phyloP scores from a whole-genome alignment of 805 yeast species.

The Suhomyces faveliae region DNA sequence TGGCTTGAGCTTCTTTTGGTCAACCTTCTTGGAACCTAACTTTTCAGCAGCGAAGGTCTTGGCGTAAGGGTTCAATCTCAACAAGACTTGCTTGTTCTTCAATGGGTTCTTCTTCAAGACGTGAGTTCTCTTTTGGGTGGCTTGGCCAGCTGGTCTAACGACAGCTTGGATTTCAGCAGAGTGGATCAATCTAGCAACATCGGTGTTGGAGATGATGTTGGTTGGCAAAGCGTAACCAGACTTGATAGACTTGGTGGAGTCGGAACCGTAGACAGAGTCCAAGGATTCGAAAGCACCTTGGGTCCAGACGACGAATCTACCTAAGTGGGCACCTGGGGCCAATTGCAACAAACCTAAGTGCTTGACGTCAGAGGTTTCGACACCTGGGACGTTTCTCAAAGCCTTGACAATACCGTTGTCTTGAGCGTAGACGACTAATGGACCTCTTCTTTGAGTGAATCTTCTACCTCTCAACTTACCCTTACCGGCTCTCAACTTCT shows the following conservation, averaged over 20 bases:
- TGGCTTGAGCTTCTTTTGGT: slow-evolving; percentile 59
- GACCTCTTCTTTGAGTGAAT: slow-evolving; percentile 99
- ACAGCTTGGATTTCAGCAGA: slow-evolving; percentile 98
- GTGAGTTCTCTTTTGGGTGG: slow-evolving; percentile 96
- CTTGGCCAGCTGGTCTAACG: slow-evolving; percentile 93
- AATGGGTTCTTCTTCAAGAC: slow-evolving; percentile 86
- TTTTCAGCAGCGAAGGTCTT: slow-evolving; percentile 92
- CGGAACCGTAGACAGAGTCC: slow-evolving; percentile 97
- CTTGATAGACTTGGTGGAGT: slow-evolving; percentile 78
- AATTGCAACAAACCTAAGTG: slow-evolving; percentile 94
- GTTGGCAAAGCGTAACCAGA: slow-evolving; percentile 89
- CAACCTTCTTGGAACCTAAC: slow-evolving; percentile 80
- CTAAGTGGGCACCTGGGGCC: slow-evolving; percentile 99
- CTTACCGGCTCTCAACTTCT: slow-evolving; percentile 99
- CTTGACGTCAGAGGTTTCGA: slow-evolving; percentile 91
- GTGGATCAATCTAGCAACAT: slow-evolving; percentile 95
- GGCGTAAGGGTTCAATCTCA: slow-evolving; percentile 99
- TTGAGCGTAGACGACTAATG: slow-evolving; percentile 96
- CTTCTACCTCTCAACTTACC: slow-evolving; percentile 99
- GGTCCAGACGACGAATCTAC: slow-evolving; percentile 99
- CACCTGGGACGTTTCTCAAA: slow-evolving; percentile 99
- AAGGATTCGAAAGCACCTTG: slow-evolving; percentile 96
- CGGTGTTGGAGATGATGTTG: slow-evolving; percentile 93
- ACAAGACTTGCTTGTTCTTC: slow-evolving; percentile 97
- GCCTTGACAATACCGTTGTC: slow-evolving; percentile 98